Conservation (phyloP, 352 stramenopile genomes). For the Elongisporangium undulatum region DNA sequence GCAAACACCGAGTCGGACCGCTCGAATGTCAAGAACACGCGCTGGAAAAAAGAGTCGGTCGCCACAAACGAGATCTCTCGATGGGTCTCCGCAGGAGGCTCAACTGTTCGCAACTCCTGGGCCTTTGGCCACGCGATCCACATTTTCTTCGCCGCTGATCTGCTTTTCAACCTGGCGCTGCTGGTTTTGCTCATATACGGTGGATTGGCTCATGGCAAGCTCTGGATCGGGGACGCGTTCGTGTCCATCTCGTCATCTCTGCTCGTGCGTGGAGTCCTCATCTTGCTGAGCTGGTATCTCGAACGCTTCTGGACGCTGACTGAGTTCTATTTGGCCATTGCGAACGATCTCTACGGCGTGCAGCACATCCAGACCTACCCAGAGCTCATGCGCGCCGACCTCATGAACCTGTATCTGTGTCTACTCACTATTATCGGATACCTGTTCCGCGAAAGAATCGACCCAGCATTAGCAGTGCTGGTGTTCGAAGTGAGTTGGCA, state of each 20-base stretch:
- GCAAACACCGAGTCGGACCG: constrained; percentile 30
- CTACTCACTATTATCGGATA: constrained; percentile 18
- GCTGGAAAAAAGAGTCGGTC: constrained; percentile 16
- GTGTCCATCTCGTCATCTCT: constrained; percentile 21
- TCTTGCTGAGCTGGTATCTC: constrained; percentile 26
- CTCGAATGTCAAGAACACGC: constrained; percentile 34
- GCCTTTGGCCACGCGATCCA: constrained; percentile 36
- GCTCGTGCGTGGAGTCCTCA: constrained; percentile 11
- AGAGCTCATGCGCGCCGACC: constrained; percentile 26
- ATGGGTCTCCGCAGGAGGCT: not conserved
- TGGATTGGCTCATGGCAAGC: constrained; percentile 22
- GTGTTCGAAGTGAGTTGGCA: constrained; percentile 7
- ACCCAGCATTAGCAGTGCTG: constrained; percentile 3
- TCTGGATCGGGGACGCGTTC: constrained; percentile 42
- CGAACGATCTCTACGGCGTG: constrained; percentile 10
- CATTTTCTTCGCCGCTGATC: constrained; percentile 26
- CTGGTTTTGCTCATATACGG: constrained; percentile 24
- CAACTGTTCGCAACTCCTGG: constrained; percentile 17
- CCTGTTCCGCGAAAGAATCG: constrained; percentile 20
- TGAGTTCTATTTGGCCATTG: constrained; percentile 26
- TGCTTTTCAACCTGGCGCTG: constrained; percentile 21
- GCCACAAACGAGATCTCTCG: constrained; percentile 3
- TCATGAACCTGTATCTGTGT: constrained; percentile 22
- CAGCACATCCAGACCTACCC: constrained; percentile 16
- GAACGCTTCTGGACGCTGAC: constrained; percentile 31